phyloP scores from a whole-genome alignment of 2,329 filamentous ascomycete genomes.

The Clonostachys chloroleuca region DNA sequence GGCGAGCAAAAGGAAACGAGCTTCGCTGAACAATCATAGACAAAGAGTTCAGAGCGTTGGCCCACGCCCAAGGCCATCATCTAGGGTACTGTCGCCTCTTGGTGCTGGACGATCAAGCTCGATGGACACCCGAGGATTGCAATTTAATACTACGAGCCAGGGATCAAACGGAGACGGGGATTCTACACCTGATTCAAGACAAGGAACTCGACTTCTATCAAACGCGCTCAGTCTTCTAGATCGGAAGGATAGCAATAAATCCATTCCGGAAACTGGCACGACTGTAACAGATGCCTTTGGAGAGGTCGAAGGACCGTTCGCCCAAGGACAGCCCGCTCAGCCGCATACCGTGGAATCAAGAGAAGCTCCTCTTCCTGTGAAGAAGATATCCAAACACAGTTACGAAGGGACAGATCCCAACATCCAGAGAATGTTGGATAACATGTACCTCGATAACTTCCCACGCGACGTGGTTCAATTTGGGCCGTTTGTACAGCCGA shows the following conservation, averaged over 20 bases:
- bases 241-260: conserved; percentile 54
- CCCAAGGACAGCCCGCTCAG: conserved; percentile 15
- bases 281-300: conserved; percentile 57
- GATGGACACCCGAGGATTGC: conserved; percentile 22
- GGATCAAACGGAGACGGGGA: conserved; percentile 17
- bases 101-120: conserved; percentile 22
- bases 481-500: conserved; percentile 73
- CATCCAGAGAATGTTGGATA: conserved; percentile 70
- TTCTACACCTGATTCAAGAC: conserved; percentile 34
- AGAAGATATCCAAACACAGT: conserved; percentile 55
- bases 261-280: conserved; percentile 52
- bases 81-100: conserved; percentile 22
- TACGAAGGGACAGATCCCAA: conserved; percentile 77
- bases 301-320: conserved; percentile 53
- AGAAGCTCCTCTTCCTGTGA: conserved; percentile 3
- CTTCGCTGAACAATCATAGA: conserved; percentile 45
- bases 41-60: conserved; percentile 33
- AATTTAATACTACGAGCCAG: too few species aligned
- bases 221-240: conserved; percentile 58
- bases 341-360: conserved; percentile 4
- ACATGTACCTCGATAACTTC: conserved; percentile 74
- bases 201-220: conserved; percentile 48
- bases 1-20: conserved; percentile 45
- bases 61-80: conserved; percentile 13
- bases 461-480: conserved; percentile 64